Conservation (phyloP, 2,329 filamentous ascomycete species). For the Cytospora paraplurivora region DNA sequence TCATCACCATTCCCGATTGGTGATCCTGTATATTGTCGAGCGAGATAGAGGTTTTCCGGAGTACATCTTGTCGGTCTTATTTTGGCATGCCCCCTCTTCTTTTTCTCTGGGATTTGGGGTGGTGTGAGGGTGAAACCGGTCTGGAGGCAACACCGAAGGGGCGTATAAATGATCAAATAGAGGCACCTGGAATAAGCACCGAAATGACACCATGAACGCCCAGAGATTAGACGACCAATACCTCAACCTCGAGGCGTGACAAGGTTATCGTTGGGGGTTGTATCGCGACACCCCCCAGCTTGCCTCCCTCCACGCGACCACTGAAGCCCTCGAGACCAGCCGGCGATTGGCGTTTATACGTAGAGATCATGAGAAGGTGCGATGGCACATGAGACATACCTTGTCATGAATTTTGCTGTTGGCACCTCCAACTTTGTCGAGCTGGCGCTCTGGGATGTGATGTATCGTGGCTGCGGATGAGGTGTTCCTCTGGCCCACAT, state of each 20-base stretch:
- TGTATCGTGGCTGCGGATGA: neutral
- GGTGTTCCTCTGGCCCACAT: neutral
- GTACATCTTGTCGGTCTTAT: neutral
- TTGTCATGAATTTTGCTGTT: neutral
- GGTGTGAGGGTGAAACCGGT: too few relatives aligned
- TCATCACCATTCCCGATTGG: neutral
- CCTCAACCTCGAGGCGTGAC: neutral
- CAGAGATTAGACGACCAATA: neutral
- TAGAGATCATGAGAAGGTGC: neutral
- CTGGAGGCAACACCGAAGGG: too few relatives aligned
- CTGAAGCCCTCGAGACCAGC: neutral
- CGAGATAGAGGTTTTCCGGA: neutral
- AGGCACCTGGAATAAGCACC: neutral
- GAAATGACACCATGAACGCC: neutral
- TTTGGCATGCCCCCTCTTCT: neutral
- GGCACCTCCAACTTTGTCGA: neutral
- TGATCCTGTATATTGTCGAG: neutral
- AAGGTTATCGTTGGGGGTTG: neutral
- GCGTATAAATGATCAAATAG: neutral
- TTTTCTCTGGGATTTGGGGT: neutral
- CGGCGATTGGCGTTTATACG: neutral
- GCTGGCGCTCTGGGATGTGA: neutral
- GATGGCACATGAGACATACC: neutral
- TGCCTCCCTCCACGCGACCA: neutral
- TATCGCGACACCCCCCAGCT: neutral